Evolutionary conservation across 768 basidiomycete species (phyloP).

Genomic region (Galerina sulciceps): DNA sequence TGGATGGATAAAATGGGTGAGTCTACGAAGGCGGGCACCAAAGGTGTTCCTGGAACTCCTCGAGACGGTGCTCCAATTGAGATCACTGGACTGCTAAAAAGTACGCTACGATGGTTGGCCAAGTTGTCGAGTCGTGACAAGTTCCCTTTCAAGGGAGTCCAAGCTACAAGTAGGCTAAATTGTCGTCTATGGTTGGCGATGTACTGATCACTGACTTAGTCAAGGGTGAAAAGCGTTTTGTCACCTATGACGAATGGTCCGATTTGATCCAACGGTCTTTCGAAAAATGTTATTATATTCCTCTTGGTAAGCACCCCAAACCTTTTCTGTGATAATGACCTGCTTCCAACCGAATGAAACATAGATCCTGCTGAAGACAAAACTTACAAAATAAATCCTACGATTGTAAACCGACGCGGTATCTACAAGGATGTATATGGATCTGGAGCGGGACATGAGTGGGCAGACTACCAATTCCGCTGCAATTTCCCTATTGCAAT

Average conservation of each 20-base stretch:
- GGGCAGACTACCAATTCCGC: constrained; percentile 97
- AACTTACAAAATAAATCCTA: constrained; percentile 70
- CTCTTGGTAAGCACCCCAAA: constrained; percentile 57
- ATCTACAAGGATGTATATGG: constrained; percentile 99
- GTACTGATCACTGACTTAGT: constrained; percentile 46
- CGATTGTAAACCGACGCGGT: constrained; percentile 83
- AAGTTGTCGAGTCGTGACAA: constrained; percentile 62
- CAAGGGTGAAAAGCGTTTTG: constrained; percentile 62
- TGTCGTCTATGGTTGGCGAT: not conserved
- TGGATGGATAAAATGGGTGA: constrained; percentile 99
- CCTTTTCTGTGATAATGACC: not conserved
- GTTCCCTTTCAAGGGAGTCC: constrained; percentile 92
- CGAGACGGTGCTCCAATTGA: constrained; percentile 96
- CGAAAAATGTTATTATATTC: constrained; percentile 91
- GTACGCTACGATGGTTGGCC: constrained; percentile 88
- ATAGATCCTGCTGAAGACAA: constrained; percentile 74
- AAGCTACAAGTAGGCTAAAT: constrained; percentile 67
- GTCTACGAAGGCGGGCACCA: constrained; percentile 87
- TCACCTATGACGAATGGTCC: constrained; percentile 92
- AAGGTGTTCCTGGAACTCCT: constrained; percentile 95
- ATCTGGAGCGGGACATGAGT: constrained; percentile 84
- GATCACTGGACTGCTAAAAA: constrained; percentile 92
- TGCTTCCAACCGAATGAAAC: not conserved
- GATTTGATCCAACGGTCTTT: constrained; percentile 85
- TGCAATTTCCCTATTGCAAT: constrained; percentile 96